A percentile compares a stretch with the other conserved stretches of the same genome.
These are phyloP conservation scores for Chlamydomonas schloesseri DNA, from an alignment of 139 green algal genomes.

Conservation along the genomic window DNA sequence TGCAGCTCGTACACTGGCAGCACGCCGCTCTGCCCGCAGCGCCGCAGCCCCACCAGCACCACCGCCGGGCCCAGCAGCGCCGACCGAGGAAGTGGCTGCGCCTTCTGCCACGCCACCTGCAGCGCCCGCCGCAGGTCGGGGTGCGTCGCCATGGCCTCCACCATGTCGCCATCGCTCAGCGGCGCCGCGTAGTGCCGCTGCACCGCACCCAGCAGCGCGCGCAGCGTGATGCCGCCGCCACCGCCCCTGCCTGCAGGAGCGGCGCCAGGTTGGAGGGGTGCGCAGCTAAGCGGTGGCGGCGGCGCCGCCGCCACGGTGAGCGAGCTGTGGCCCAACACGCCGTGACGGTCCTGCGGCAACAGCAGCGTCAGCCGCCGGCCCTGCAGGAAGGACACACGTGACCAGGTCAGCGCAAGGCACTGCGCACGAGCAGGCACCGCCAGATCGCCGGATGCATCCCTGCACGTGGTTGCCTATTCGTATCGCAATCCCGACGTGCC, in stretches of 20 bases:
- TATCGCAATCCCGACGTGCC: too few species aligned
- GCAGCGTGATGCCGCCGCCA: background rate
- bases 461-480: too few species aligned
- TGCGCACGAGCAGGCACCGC: too few species aligned
- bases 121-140: background rate
- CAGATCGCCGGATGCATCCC: too few species aligned
- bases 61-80: background rate
- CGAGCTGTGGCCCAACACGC: slow-evolving; percentile 19
- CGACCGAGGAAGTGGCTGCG: background rate
- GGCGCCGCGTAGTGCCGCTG: background rate
- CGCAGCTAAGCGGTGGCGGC: too few species aligned
- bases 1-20: slow-evolving; percentile 28
- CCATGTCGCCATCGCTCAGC: background rate
- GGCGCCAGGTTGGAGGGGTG: too few species aligned
- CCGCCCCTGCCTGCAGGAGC: background rate
- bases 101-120: slow-evolving; percentile 37
- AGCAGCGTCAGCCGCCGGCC: slow-evolving; percentile 33
- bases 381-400: background rate
- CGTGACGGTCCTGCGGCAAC: slow-evolving; percentile 11
- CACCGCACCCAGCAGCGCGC: background rate
- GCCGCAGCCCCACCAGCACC: slow-evolving; percentile 4
- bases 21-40: background rate
- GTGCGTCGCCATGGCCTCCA: background rate
- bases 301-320: background rate
- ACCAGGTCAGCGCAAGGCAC: too few species aligned